Percentiles rank a stretch among this genome's conserved stretches.
phyloP scores from a whole-genome alignment of 306 rosid genomes.

The Glycine tomentella region DNA sequence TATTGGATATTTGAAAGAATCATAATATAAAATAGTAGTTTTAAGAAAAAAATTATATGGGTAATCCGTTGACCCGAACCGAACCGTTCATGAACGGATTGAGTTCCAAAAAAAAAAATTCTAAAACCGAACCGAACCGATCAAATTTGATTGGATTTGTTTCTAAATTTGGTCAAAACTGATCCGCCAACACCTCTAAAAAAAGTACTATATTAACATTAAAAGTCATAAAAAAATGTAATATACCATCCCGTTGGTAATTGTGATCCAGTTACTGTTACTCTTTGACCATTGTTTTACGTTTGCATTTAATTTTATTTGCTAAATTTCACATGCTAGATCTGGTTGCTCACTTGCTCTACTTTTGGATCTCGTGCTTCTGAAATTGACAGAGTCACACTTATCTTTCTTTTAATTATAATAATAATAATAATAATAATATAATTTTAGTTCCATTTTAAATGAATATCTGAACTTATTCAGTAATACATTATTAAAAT shows the following conservation, averaged over 20 bases:
- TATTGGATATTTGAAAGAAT: too few species aligned
- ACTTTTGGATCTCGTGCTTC: slow-evolving; percentile 27
- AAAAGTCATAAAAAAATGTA: too few species aligned
- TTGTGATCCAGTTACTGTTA: not conserved
- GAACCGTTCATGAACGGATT: too few species aligned
- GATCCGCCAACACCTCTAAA: too few species aligned
- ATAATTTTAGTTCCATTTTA: not conserved
- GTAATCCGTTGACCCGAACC: too few species aligned
- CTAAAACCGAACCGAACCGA: too few species aligned
- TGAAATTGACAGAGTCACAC: not conserved
- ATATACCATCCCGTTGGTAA: not conserved
- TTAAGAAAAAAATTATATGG: too few species aligned
- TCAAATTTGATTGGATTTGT: too few species aligned
- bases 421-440: not conserved
- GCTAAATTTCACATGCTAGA: not conserved
- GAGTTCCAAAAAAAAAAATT: too few species aligned
- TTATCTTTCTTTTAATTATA: not conserved
- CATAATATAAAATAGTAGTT: too few species aligned
- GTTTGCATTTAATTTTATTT: not conserved
- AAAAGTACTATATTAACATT: not conserved
- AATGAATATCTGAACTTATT: not conserved
- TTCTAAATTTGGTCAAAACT: too few species aligned
- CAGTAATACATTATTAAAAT: not conserved
- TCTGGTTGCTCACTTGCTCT: not conserved
- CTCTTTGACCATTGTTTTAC: not conserved